Base-by-base conservation (phyloP, 2,329 filamentous ascomycete species). In the Ceratocystiopsis sp. region DNA sequence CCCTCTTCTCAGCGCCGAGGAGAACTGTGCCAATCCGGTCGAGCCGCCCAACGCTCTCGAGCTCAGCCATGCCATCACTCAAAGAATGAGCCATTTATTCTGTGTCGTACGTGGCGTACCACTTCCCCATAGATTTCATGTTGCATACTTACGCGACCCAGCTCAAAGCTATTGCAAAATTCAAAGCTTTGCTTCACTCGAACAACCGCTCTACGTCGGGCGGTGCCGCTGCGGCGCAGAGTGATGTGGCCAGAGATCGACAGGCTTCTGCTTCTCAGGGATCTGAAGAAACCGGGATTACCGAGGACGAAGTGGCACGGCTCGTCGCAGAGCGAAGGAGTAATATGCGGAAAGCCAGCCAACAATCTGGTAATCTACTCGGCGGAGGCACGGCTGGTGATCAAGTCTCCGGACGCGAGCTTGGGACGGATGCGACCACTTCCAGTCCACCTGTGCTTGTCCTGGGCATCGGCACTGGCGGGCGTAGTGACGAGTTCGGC, bases 111-210 rank as follows among this genome's bases (percentile, higher is more conserved):
- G 64, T 58, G n/a, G 32, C 25, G 1, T 16, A 3, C n/a, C 38
- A 3, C 6, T 10, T 10, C 9, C 10, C 10, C 10, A 29, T 29
- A 11, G n/a, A 18, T 16, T 15, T 2, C 37, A 14, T 10, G 13
- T 19, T 34, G 25, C 16, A 35, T 18, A 16, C 11, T 21, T 2
- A 0, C 17, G n/a, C 10, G 19, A 32, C 16, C 2, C 38, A 85
- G 79, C 82, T 96, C 68, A 91, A 84, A 73, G 91, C 87, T 4
- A 89, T 93, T 36, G 78, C 80, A 49, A 83, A 81, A 45, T 95
- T 96, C 66, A 95, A 93, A 58, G 65, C 72, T 41, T 67, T 93
- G 10, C 63, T 91, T 8, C 45, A 29, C 66, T 73, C 49, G 44
- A 51, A 37, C 55, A 42, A 40, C n/a, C 38, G 25, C 25, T 29